Conservation (phyloP, 345 rosid species). For the Gossypium longicalyx region DNA sequence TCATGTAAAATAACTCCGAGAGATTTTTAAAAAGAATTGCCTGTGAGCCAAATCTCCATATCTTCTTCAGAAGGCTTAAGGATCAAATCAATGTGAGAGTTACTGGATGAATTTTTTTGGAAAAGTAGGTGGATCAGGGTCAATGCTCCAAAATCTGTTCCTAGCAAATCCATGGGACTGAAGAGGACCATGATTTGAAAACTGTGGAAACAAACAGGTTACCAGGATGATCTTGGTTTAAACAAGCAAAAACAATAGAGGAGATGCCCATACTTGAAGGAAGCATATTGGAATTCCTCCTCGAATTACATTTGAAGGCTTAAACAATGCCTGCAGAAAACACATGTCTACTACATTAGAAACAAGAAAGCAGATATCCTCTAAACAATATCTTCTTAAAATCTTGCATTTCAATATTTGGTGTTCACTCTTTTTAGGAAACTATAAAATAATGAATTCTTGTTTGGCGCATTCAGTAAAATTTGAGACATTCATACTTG, state of each 20-base stretch:
- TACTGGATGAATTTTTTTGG: slow-evolving; percentile 42
- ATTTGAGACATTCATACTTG: background rate
- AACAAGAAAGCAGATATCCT: background rate
- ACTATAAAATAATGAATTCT: background rate
- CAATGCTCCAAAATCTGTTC: slow-evolving; percentile 82
- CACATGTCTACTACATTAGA: background rate
- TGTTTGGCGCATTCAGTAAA: background rate
- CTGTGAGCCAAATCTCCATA: slow-evolving; percentile 75
- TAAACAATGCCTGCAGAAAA: slow-evolving; percentile 59
- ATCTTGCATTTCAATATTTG: background rate
- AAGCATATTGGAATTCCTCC: slow-evolving; percentile 97
- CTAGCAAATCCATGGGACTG: slow-evolving; percentile 93
- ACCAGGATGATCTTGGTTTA: slow-evolving; percentile 19
- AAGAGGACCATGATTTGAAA: slow-evolving; percentile 59
- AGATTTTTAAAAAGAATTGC: slow-evolving; percentile 31
- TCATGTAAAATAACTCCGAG: background rate
- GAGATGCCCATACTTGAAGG: slow-evolving; percentile 64
- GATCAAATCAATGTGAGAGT: slow-evolving; percentile 66
- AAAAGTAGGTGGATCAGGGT: slow-evolving; percentile 64
- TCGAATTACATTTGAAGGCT: slow-evolving; percentile 82
- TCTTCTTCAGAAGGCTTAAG: slow-evolving; percentile 81
- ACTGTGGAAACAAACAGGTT: slow-evolving; percentile 42
- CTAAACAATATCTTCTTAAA: background rate
- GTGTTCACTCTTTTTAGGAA: background rate
- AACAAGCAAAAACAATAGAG: slow-evolving; percentile 17